Evolutionary conservation across 2,329 filamentous ascomycete species (phyloP), one percentile per base, ranked within the genome.

Genomic region (Xylariaceae sp.): DNA sequence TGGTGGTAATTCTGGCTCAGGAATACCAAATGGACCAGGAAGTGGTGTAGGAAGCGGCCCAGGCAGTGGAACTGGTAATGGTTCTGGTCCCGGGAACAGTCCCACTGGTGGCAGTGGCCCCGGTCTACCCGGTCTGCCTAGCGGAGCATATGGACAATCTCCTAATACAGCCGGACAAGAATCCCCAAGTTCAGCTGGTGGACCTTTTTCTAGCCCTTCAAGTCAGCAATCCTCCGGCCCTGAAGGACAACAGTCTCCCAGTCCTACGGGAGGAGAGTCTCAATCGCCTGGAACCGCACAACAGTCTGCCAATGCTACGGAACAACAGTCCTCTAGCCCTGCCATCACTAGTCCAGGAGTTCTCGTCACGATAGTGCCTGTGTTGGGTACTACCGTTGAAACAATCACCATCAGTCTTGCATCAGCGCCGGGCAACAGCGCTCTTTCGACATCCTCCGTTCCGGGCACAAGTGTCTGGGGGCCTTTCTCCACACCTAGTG

Each of bases 101-200:
- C 34, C 54, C 10, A 39, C 40, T 3, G 48, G 26, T 26, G n/a
- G 26, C 18, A 39, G 49, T 26, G 46, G 39, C n/a, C 34, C 50
- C n/a, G n/a, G n/a, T n/a, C n/a, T n/a, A 39, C 42, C 54, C 15
- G 29, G 5, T n/a, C 47, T 58, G 5, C 58, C 58, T 13, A 57
- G 48, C 39, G 56, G 58, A 40, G 56, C 54, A 42, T 59, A 61
- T 51, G 54, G 59, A n/a, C 53, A 57, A 32, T 48, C 56, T 50
- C 54, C 34, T 12, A 54, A 49, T 42, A 49, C 54, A 21, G 45
- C 36, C 13, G 56, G 49, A 51, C 53, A 58, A 16, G 54, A 59
- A 43, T 37, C 51, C 18, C 19, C 54, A 4, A 54, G 15, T 37
- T 39, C 53, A 21, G 36, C 49, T n/a, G 54, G 47, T 10, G 19